A percentile compares a stretch with the other conserved stretches of the same genome.
Conservation (phyloP, 106 monocot species). For the Acorus gramineus region DNA sequence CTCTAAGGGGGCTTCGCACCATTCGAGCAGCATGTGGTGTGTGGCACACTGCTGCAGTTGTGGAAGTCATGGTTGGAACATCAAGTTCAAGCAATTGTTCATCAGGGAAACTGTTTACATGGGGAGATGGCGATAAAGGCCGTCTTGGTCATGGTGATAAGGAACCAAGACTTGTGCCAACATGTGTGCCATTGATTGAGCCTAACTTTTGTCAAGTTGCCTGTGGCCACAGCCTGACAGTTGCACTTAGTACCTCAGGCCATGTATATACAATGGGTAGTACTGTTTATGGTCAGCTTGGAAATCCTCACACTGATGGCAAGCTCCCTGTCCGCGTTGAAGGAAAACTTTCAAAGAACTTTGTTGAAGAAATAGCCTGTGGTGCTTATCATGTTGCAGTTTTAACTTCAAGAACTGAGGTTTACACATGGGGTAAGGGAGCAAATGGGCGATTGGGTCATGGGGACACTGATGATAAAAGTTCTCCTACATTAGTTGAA, state of each 20-base stretch:
- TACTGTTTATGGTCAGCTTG: slow-evolving; percentile 77
- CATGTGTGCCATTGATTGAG: slow-evolving; percentile 66
- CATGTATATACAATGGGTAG: slow-evolving; percentile 81
- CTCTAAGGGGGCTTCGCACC: slow-evolving; percentile 58
- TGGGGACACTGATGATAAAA: slow-evolving; percentile 64
- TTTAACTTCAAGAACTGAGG: slow-evolving; percentile 75
- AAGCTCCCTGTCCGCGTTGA: slow-evolving; percentile 61
- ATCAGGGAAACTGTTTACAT: slow-evolving; percentile 73
- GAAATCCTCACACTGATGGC: slow-evolving; percentile 61
- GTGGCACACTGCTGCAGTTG: slow-evolving; percentile 85
- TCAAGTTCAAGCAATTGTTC: slow-evolving; percentile 58
- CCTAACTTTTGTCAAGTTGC: slow-evolving; percentile 75
- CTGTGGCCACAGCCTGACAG: slow-evolving; percentile 75
- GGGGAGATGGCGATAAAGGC: slow-evolving; percentile 80
- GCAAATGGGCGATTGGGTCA: slow-evolving; percentile 75
- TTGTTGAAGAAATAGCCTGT: slow-evolving; percentile 69
- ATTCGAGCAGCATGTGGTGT: slow-evolving; percentile 74
- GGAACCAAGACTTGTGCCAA: slow-evolving; percentile 64
- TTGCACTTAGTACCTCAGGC: slow-evolving; percentile 62
- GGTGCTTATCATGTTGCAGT: slow-evolving; percentile 82
- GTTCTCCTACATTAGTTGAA: slow-evolving; percentile 54
- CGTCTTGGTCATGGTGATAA: slow-evolving; percentile 79
- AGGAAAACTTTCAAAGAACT: slow-evolving; percentile 59
- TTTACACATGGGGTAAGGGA: slow-evolving; percentile 85
- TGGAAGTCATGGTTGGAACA: slow-evolving; percentile 64